phyloP scores from a whole-genome alignment of 2,329 filamentous ascomycete species.

The Paecilomyces sp. region DNA sequence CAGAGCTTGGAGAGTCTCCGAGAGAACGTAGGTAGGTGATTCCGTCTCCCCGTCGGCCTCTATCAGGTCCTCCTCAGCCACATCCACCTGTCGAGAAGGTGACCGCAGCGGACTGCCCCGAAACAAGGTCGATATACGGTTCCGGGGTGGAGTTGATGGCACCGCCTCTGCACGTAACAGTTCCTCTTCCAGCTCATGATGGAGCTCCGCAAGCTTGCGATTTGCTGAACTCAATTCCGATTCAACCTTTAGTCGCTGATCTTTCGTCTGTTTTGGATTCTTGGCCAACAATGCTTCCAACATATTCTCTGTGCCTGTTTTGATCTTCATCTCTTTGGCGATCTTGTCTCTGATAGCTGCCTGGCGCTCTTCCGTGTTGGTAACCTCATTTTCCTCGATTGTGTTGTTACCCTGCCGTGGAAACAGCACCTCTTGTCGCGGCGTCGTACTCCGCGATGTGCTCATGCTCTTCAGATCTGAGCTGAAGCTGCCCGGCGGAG shows the following conservation, averaged over 20 bases:
- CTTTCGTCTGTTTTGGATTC: conserved; percentile 91
- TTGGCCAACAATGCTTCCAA: conserved; percentile 90
- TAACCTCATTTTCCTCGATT: conserved; percentile 55
- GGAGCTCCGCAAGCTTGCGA: conserved; percentile 56
- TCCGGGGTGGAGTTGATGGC: conserved; percentile 43
- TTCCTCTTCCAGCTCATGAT: conserved; percentile 53
- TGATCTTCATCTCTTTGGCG: conserved; percentile 95
- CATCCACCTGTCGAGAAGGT: conserved; percentile 34
- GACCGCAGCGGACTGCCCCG: conserved; percentile 49
- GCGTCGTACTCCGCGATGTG: conserved; percentile 55
- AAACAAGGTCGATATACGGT: conserved; percentile 52
- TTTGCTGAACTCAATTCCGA: conserved; percentile 88
- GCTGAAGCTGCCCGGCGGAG: conserved; percentile 77
- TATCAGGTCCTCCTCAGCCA: conserved; percentile 37
- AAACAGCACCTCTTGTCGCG: conserved; percentile 50
- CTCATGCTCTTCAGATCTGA: conserved; percentile 70
- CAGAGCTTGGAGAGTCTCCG: conserved; percentile 82
- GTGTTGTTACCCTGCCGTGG: conserved; percentile 38
- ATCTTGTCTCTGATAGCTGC: conserved; percentile 73
- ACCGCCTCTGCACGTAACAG: conserved; percentile 49
- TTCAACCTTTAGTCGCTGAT: conserved; percentile 71
- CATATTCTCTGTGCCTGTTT: conserved; percentile 95
- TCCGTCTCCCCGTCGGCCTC: conserved; percentile 63
- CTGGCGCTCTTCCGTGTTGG: conserved; percentile 64
- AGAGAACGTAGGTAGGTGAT: conserved; percentile 83